phyloP scores from a whole-genome alignment of 83 land plant genomes.

The Thuja plicata region DNA sequence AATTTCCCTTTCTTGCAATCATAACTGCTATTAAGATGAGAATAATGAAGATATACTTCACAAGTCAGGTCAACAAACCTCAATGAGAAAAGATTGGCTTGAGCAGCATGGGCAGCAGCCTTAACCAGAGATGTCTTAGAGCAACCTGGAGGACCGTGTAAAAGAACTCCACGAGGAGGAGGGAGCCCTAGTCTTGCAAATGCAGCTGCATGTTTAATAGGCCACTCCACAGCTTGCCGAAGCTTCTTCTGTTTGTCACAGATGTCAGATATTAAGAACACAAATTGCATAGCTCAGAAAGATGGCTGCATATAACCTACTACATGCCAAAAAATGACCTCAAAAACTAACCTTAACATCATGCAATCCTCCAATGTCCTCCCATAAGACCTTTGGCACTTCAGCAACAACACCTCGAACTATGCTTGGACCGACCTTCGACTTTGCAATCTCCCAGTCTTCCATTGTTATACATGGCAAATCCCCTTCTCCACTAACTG shows the following conservation, averaged over 20 bases:
- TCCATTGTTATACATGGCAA: constrained; percentile 47
- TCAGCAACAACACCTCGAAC: constrained; percentile 81
- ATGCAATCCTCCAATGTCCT: constrained; percentile 88
- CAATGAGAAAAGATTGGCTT: constrained; percentile 83
- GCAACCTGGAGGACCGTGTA: constrained; percentile 98
- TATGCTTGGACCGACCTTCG: constrained; percentile 84
- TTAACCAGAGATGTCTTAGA: constrained; percentile 91
- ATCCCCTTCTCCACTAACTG: constrained; percentile 19
- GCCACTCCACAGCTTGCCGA: constrained; percentile 92
- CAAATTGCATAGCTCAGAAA: neutral
- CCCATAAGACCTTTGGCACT: constrained; percentile 84
- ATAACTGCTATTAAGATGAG: neutral
- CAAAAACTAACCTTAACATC: constrained; percentile 71
- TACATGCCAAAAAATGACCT: neutral
- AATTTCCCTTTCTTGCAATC: neutral
- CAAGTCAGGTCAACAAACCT: constrained; percentile 33
- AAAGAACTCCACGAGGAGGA: constrained; percentile 76
- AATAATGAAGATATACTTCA: neutral
- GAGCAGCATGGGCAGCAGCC: constrained; percentile 94
- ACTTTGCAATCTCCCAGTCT: constrained; percentile 75
- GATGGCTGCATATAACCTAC: neutral
- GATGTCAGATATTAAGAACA: neutral
- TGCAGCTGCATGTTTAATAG: constrained; percentile 78
- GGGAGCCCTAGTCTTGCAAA: constrained; percentile 78
- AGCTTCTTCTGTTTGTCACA: constrained; percentile 73